A percentile compares a stretch with the other conserved stretches of the same genome.
Conservation (phyloP, 2,329 filamentous ascomycete genomes). For the Aspergillus sp. region DNA sequence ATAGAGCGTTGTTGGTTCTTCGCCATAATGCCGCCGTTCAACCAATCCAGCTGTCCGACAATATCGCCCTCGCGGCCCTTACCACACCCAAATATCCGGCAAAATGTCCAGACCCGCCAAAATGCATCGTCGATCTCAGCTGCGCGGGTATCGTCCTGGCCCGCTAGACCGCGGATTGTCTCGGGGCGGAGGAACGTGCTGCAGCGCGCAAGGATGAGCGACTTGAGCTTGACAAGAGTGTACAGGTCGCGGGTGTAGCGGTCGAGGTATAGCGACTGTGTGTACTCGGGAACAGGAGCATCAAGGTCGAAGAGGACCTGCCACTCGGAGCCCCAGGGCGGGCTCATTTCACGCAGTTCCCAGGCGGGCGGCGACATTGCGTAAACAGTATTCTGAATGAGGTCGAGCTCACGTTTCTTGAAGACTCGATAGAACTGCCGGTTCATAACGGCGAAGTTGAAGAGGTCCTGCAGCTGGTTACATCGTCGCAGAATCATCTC, state of each 20-base stretch:
- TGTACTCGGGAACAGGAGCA: conserved; percentile 53
- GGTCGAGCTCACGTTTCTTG: conserved; percentile 55
- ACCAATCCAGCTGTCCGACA: conserved; percentile 62
- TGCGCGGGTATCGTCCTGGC: conserved; percentile 45
- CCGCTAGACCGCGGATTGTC: conserved; percentile 55
- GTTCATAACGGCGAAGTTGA: conserved; percentile 55
- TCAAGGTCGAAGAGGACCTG: conserved; percentile 45
- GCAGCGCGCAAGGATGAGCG: conserved; percentile 56
- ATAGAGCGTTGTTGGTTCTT: conserved; percentile 41
- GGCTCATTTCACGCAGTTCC: conserved; percentile 60
- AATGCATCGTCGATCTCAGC: conserved; percentile 60
- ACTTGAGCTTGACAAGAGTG: conserved; percentile 55
- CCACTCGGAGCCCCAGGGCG: conserved; percentile 48
- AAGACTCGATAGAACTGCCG: conserved; percentile 58
- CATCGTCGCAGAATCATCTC: conserved; percentile 52
- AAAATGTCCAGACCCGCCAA: conserved; percentile 67
- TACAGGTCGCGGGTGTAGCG: conserved; percentile 54
- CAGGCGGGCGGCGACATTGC: conserved; percentile 59
- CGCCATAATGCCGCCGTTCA: conserved; percentile 57
- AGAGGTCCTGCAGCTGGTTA: conserved; percentile 54
- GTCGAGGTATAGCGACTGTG: conserved; percentile 52
- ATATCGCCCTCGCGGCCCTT: conserved; percentile 61
- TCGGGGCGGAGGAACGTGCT: conserved; percentile 57
- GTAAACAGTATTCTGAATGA: conserved; percentile 53
- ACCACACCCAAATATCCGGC: conserved; percentile 60